Evolutionary conservation across 1,284 basidiomycete species (phyloP).

Genomic region (Ganoderma sinense): DNA sequence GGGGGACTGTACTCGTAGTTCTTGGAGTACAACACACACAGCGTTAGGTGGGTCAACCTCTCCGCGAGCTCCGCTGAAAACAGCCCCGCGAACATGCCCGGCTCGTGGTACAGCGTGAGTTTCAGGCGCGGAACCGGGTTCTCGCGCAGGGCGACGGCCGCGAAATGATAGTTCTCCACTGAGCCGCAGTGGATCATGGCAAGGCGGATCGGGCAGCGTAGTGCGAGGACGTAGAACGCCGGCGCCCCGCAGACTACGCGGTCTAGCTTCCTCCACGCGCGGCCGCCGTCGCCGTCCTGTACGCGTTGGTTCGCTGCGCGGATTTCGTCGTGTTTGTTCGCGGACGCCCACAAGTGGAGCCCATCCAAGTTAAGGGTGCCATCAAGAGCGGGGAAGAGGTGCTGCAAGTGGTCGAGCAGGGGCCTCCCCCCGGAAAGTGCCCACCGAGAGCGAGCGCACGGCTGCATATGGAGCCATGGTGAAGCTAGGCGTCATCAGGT

Average conservation of each 20-base stretch:
- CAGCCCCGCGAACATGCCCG: background rate
- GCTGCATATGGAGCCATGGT: background rate
- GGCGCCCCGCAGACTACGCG: background rate
- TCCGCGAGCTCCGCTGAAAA: background rate
- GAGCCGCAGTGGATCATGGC: background rate
- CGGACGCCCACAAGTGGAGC: background rate
- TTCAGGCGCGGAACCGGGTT: background rate
- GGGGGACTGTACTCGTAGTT: no score
- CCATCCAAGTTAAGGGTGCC: background rate
- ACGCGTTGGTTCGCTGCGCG: background rate
- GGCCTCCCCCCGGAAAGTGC: background rate
- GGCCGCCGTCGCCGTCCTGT: background rate
- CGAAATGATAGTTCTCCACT: background rate
- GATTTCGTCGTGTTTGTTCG: background rate
- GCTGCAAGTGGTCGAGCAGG: background rate
- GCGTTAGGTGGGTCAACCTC: background rate
- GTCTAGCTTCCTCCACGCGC: background rate
- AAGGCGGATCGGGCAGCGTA: background rate
- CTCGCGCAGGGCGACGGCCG: background rate
- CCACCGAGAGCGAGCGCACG: background rate
- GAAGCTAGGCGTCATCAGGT: background rate
- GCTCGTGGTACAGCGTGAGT: background rate
- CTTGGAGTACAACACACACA: background rate
- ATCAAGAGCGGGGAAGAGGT: background rate
- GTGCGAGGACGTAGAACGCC: background rate